These are phyloP conservation scores for Apophysomyces elegans DNA, from an alignment of 371 early-diverging fungal species.

Conservation along the genomic window DNA sequence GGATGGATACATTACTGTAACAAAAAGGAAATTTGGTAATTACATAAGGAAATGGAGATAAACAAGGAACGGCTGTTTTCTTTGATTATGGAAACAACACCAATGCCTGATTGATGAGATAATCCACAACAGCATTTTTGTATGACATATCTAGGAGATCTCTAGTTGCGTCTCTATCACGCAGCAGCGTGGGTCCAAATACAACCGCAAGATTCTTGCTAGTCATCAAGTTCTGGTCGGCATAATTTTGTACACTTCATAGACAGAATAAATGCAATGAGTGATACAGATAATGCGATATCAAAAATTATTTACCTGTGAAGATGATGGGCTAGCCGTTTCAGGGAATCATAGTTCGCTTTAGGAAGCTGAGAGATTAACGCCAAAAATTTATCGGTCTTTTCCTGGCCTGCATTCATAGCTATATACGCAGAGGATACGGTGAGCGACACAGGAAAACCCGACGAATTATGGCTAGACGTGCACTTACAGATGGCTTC, in stretches of 20 bases:
- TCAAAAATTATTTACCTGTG: constrained; percentile 30
- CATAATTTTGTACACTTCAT: constrained; percentile 58
- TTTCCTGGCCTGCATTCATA: constrained; percentile 21
- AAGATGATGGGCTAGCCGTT: constrained; percentile 38
- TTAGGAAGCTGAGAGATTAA: constrained; percentile 42
- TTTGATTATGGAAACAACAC: constrained; percentile 42
- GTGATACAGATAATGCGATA: neutral
- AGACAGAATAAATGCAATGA: neutral
- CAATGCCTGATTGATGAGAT: constrained; percentile 47
- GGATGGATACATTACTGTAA: neutral
- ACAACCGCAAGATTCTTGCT: constrained; percentile 89
- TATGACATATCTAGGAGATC: constrained; percentile 82
- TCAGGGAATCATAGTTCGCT: constrained; percentile 53
- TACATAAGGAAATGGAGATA: neutral
- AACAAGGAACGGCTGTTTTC: constrained; percentile 3
- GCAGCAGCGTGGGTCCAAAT: constrained; percentile 90
- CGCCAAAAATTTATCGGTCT: constrained; percentile 32
- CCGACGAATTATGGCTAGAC: neutral
- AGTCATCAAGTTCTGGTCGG: constrained; percentile 80
- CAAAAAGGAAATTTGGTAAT: neutral
- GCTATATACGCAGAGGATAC: constrained; percentile 9
- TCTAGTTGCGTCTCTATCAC: constrained; percentile 63
- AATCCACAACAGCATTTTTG: constrained; percentile 79
- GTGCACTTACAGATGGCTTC: constrained; percentile 58
- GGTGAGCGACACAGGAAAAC: neutral